These are phyloP conservation scores for Rhizoctonia solani DNA, from an alignment of 1,284 basidiomycete genomes.

Conservation along the genomic window DNA sequence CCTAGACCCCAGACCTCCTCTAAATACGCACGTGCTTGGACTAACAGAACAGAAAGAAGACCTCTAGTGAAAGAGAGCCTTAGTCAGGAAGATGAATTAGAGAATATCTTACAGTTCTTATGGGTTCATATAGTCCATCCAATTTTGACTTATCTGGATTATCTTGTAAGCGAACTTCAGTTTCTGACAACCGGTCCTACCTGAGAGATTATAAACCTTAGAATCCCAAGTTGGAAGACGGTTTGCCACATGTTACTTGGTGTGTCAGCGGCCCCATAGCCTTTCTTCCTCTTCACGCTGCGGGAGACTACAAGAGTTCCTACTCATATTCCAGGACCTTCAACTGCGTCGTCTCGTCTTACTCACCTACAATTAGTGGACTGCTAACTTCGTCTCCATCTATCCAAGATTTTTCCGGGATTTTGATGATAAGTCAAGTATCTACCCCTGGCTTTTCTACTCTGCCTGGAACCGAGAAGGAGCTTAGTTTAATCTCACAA, in stretches of 20 bases:
- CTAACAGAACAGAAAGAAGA: neutral
- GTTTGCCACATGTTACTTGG: constrained; percentile 20
- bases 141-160: neutral
- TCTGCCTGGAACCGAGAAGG: neutral
- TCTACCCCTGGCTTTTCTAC: neutral
- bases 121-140: constrained; percentile 14
- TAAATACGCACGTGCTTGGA: no score
- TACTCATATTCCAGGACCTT: neutral
- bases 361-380: neutral
- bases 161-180: neutral
- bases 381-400: neutral
- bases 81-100: neutral
- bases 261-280: constrained; percentile 1
- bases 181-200: neutral
- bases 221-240: neutral
- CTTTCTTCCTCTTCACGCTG: constrained; percentile 12
- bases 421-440: neutral
- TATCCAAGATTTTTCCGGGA: neutral
- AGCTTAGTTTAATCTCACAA: neutral
- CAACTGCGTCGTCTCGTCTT: constrained; percentile 12
- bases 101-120: neutral
- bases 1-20: no score
- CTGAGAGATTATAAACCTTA: neutral
- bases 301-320: neutral
- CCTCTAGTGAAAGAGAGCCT: neutral